Evolutionary conservation across 768 basidiomycete genomes (phyloP), one percentile per base, ranked within the genome.

Genomic region (Mycena metata): DNA sequence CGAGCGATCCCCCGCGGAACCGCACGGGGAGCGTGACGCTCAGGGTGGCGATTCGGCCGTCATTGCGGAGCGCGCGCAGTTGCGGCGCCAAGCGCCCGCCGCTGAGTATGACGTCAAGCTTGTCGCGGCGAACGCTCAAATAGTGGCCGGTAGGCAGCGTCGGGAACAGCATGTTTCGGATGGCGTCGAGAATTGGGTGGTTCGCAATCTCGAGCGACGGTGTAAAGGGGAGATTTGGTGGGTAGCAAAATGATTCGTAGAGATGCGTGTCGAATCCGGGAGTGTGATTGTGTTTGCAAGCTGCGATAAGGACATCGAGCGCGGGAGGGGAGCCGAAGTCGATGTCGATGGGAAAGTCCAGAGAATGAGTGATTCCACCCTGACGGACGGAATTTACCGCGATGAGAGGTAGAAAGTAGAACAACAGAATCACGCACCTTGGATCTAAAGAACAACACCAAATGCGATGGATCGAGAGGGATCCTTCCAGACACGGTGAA

Each of bases 261-360:
- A 84, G 80, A 73, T 88, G 89, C 30, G 81, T 82, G 69, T 88
- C 85, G 43, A 82, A 79, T 2, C 85, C 86, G 21, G 86, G 82
- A 1, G 84, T 85, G 60, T 87, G 86, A 72, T 91, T 88, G 7
- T 90, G 90, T 73, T 87, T 83, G 78, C 91, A 94, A 19, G 92
- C 86, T 5, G 89, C 89, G 70, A 94, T 87, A 73, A 95, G 85
- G 56, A 92, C 91, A 71, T 94, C 92, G 64, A 94, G 85, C 17
- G 93, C 89, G 1, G 92, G 92, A 17, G 93, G 92, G 17, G 89
- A 85, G 76, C 88, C 89, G 72, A 91, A 88, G 70, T 90, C 89
- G 50, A 92, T 85, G 72, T 94, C 91, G 66, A 95, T 87, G 6
- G 93, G 93, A 75, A 94, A 94, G 75, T 94, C 91, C 23, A 95